Base-by-base conservation (phyloP, 2,329 filamentous ascomycete genomes). In the Colletotrichum sp. region DNA sequence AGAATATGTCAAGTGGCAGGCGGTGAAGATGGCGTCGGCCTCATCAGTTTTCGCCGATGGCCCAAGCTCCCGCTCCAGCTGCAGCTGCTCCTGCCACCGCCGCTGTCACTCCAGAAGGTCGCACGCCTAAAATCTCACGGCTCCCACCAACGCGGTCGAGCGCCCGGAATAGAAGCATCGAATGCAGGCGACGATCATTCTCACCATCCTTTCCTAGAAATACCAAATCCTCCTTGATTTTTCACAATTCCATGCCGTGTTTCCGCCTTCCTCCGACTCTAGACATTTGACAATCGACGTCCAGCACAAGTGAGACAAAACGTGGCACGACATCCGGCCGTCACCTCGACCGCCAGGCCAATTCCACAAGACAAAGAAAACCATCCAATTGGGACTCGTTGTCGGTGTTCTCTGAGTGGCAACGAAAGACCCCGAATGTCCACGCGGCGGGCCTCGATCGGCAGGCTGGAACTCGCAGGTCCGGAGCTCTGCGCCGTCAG, bases 41-140 rank as follows among this genome's bases (percentile, higher is more conserved):
- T 2, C n/a, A n/a, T n/a, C n/a, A n/a, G n/a, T n/a, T n/a, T n/a
- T 57, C 52, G 7, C 52, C 52, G 52, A 27, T 25, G 22, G 15
- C 25, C 52, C 52, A 57, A 15, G 52, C 52, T 57, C 25, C 25
- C 19, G 7, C 15, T 19, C 36, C 9, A 48, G 6, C 44, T 12
- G 44, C 44, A 48, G 44, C 52, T 28, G 22, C 22, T 25, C 19
- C 52, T 28, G 52, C 25, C 52, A 57, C 11, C 15, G 25, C 0
- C 13, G 15, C 59, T n/a, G 59, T 61, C 59, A 34, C 22, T 27
- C 15, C 12, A 36, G 30, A 63, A 39, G 44, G 72, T 67, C 28
- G 30, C 52, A 75, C 60, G 19, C 52, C 72, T 61, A 75, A 75
- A 75, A 72, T 75, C 72, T 68, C 57, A 71, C 36, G 8, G 36